Percentiles rank a stretch among this genome's conserved stretches.
phyloP scores from a whole-genome alignment of 2,329 filamentous ascomycete species.

The Trichoderma sp. region DNA sequence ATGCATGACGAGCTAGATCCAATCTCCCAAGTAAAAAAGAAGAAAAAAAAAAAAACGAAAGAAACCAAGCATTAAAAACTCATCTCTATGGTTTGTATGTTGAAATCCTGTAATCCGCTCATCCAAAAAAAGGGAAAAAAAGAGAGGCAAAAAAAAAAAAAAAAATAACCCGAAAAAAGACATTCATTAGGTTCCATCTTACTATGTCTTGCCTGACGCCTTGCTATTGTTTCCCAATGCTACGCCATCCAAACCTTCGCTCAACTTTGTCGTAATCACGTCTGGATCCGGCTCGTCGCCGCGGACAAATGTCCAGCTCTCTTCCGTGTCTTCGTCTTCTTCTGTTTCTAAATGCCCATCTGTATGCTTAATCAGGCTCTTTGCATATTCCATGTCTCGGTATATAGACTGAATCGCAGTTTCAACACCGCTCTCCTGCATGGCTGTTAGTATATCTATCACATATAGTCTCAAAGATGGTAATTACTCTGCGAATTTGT shows the following conservation, averaged over 20 bases:
- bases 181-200: slow-evolving; percentile 1
- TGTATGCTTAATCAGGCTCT: slow-evolving; percentile 73
- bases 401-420: slow-evolving; percentile 91
- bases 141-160: not conserved
- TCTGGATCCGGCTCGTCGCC: slow-evolving; percentile 51
- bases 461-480: not conserved
- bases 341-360: slow-evolving; percentile 42
- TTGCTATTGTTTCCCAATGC: slow-evolving; percentile 32
- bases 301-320: slow-evolving; percentile 90
- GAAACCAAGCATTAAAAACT: not conserved
- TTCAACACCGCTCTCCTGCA: slow-evolving; percentile 84
- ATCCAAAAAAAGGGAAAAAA: not conserved
- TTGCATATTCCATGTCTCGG: slow-evolving; percentile 91
- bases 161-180: not conserved
- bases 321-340: slow-evolving; percentile 64
- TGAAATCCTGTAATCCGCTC: not conserved
- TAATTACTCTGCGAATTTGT: slow-evolving; percentile 78
- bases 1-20: not conserved
- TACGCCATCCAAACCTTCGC: slow-evolving; percentile 37
- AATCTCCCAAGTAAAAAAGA: not conserved
- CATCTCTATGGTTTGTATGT: slow-evolving; percentile 5
- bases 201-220: slow-evolving; percentile 25
- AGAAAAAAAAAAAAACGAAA: not conserved
- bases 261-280: slow-evolving; percentile 44
- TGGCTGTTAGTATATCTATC: slow-evolving; percentile 32